A percentile compares a stretch with the other conserved stretches of the same genome.
These are phyloP conservation scores for Cinchona pubescens DNA, from an alignment of 257 asterid species.

Conservation along the genomic window DNA sequence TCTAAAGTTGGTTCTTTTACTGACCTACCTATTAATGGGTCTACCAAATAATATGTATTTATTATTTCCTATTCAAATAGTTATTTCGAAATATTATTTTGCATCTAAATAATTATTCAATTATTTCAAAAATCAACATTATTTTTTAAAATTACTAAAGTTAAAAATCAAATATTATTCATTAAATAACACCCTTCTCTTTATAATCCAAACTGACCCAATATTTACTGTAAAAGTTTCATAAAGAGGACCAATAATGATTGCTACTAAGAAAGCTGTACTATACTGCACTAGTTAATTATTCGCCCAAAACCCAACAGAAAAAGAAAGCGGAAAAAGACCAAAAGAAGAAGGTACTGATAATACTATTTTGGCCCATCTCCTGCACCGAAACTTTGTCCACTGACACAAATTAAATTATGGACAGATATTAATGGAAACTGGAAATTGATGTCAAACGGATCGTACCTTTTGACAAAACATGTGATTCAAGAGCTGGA, in stretches of 20 bases:
- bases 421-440: not conserved
- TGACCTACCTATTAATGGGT: too few relatives aligned
- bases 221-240: constrained; percentile 1
- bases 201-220: too few relatives aligned
- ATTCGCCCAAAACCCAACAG: not conserved
- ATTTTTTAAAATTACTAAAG: too few relatives aligned
- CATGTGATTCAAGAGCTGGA: constrained; percentile 8
- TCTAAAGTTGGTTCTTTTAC: too few relatives aligned
- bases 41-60: too few relatives aligned
- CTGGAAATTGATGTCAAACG: constrained; percentile 20
- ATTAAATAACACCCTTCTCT: too few relatives aligned
- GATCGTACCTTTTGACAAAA: constrained; percentile 11
- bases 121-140: too few relatives aligned
- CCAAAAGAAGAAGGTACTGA: not conserved
- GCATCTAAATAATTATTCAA: too few relatives aligned
- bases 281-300: not conserved
- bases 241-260: constrained; percentile 10
- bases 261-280: too few relatives aligned
- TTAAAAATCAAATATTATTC: too few relatives aligned
- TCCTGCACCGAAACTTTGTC: not conserved
- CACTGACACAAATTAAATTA: not conserved
- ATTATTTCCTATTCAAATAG: too few relatives aligned
- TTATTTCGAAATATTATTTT: too few relatives aligned
- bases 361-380: constrained; percentile 11
- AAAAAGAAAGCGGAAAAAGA: not conserved